phyloP scores from a whole-genome alignment of 2,329 filamentous ascomycete genomes.

The Calonectria leucothoes region DNA sequence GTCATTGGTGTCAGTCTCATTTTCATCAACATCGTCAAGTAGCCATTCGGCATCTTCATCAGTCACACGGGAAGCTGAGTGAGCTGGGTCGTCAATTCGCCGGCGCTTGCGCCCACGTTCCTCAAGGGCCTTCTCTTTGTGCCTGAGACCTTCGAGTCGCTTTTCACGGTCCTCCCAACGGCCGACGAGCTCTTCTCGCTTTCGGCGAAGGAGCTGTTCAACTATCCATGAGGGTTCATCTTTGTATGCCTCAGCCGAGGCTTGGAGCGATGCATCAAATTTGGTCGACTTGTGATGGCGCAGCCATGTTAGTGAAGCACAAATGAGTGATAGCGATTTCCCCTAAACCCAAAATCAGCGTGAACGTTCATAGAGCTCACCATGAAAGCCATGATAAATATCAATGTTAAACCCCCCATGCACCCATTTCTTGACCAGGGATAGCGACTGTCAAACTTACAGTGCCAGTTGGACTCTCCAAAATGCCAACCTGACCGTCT shows the following conservation, averaged over 20 bases:
- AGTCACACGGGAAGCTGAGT: slow-evolving; percentile 39
- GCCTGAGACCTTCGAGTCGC: slow-evolving; percentile 73
- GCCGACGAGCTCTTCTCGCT: slow-evolving; percentile 72
- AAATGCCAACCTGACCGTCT: slow-evolving; percentile 83
- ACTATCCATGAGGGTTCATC: slow-evolving; percentile 89
- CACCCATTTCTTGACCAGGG: background rate
- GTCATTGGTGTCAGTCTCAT: slow-evolving; percentile 46
- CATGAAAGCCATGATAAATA: background rate
- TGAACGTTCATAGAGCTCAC: too few relatives aligned
- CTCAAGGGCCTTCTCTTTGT: slow-evolving; percentile 70
- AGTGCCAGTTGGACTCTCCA: slow-evolving; percentile 93
- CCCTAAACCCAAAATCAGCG: slow-evolving; percentile 62
- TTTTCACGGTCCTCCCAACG: slow-evolving; percentile 79
- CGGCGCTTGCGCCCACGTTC: slow-evolving; percentile 60
- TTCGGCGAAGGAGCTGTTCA: slow-evolving; percentile 78
- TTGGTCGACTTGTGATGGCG: slow-evolving; percentile 77
- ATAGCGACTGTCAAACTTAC: slow-evolving; percentile 47
- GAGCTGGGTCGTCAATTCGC: slow-evolving; percentile 50
- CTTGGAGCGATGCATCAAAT: slow-evolving; percentile 65
- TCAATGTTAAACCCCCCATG: background rate
- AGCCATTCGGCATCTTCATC: slow-evolving; percentile 78
- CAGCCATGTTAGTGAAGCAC: slow-evolving; percentile 90
- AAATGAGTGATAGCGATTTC: slow-evolving; percentile 93
- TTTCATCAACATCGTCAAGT: slow-evolving; percentile 76
- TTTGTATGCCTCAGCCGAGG: slow-evolving; percentile 57